A percentile compares a stretch with the other conserved stretches of the same genome.
Evolutionary conservation across 345 rosid genomes (phyloP).

Genomic region (Cardiospermum halicacabum): DNA sequence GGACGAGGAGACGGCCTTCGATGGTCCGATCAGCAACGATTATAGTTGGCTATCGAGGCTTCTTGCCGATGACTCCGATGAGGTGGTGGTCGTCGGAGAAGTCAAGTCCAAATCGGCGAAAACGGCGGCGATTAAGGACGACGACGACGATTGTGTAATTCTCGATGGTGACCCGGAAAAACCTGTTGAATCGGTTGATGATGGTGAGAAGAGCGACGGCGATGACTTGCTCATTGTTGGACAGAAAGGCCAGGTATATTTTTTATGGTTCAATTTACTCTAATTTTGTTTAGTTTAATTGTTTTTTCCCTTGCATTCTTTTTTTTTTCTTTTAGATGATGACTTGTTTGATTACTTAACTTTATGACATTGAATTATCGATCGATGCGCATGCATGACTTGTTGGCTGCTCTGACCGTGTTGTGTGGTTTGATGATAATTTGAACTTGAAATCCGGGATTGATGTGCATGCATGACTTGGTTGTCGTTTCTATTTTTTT

Average conservation of each 20-base stretch:
- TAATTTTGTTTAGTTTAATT: neutral
- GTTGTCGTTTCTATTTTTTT: no score
- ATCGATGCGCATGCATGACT: no score
- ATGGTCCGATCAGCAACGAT: slow-evolving; percentile 23
- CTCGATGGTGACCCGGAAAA: slow-evolving; percentile 62
- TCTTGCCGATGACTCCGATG: slow-evolving; percentile 32
- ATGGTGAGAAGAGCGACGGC: slow-evolving; percentile 16
- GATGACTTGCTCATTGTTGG: slow-evolving; percentile 51
- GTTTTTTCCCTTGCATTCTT: neutral
- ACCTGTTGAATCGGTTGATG: slow-evolving; percentile 14
- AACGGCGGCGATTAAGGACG: slow-evolving; percentile 9
- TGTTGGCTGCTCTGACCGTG: no score
- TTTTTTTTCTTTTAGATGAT: neutral
- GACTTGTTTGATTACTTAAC: neutral
- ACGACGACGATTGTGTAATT: slow-evolving; percentile 56
- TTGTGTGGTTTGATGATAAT: neutral
- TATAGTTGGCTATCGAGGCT: slow-evolving; percentile 36
- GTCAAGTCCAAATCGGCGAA: slow-evolving; percentile 26
- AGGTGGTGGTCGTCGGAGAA: slow-evolving; percentile 50
- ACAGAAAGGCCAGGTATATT: slow-evolving; percentile 42
- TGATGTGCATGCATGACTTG: neutral
- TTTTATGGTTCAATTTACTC: neutral
- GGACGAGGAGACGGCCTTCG: slow-evolving; percentile 42
- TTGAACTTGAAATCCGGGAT: neutral
- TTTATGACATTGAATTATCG: neutral